phyloP scores from a whole-genome alignment of 192 early-diverging fungal genomes.

The Physocladia obscura region DNA sequence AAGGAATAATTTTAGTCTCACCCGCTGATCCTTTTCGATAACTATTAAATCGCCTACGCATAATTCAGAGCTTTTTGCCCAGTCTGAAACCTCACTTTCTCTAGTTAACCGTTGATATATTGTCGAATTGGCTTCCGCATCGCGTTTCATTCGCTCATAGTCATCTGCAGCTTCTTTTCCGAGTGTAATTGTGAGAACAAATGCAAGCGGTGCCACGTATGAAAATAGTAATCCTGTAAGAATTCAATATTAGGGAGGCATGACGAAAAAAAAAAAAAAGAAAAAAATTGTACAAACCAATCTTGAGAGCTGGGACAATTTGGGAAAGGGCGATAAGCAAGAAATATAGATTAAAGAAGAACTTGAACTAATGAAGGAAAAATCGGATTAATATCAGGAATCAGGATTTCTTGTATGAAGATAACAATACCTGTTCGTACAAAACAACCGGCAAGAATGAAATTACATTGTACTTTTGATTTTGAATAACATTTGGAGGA shows the following conservation, averaged over 20 bases:
- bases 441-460: constrained; percentile 93
- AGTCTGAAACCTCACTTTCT: constrained; percentile 18
- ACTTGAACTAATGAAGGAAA: constrained; percentile 71
- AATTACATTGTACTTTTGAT: constrained; percentile 89
- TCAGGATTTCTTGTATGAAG: not conserved
- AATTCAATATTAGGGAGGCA: constrained; percentile 30
- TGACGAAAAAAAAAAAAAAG: constrained; percentile 31
- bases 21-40: constrained; percentile 83
- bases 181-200: constrained; percentile 88
- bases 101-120: constrained; percentile 64
- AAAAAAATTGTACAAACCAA: constrained; percentile 50
- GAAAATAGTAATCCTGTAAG: constrained; percentile 70
- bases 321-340: constrained; percentile 89
- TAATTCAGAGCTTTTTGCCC: constrained; percentile 56
- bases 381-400: not conserved
- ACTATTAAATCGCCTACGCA: constrained; percentile 84
- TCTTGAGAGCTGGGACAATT: constrained; percentile 82
- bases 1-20: constrained; percentile 16
- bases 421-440: constrained; percentile 78
- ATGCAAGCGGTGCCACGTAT: constrained; percentile 90
- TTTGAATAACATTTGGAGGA: constrained; percentile 78
- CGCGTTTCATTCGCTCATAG: constrained; percentile 55
- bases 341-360: constrained; percentile 96
- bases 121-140: constrained; percentile 85
- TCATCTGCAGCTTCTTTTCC: constrained; percentile 92